Evolutionary conservation across 2,329 filamentous ascomycete genomes (phyloP).

Genomic region (Pochonia chlamydosporia): DNA sequence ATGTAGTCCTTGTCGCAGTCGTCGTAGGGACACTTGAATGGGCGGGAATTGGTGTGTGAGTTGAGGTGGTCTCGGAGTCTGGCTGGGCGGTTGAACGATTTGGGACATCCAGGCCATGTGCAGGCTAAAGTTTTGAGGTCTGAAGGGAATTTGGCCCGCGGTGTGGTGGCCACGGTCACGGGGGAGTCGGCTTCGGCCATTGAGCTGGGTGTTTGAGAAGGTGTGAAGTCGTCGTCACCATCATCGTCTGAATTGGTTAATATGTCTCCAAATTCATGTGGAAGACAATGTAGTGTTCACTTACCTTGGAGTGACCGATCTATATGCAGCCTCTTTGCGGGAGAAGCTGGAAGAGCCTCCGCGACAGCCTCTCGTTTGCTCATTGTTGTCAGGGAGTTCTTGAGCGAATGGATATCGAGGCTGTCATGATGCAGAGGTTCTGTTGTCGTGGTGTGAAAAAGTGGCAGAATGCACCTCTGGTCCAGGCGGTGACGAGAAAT

Average conservation of each 20-base stretch:
- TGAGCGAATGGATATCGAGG: neutral
- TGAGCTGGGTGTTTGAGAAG: conserved; percentile 27
- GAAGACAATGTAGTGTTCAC: neutral
- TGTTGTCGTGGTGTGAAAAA: neutral
- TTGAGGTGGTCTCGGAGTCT: conserved; percentile 74
- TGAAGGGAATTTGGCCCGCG: conserved; percentile 54
- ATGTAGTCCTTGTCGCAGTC: conserved; percentile 80
- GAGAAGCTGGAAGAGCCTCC: conserved; percentile 16
- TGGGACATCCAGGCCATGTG: conserved; percentile 66
- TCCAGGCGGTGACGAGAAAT: conserved; percentile 25
- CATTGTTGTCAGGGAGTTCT: conserved; percentile 16
- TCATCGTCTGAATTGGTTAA: conserved; percentile 17
- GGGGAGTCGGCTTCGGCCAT: conserved; percentile 24
- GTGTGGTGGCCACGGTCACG: conserved; percentile 29
- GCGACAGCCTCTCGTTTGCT: conserved; percentile 24
- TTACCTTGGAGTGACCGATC: conserved; percentile 17
- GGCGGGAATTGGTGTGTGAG: conserved; percentile 79
- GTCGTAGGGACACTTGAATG: conserved; percentile 64
- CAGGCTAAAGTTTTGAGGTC: conserved; percentile 74
- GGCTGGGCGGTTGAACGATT: conserved; percentile 83
- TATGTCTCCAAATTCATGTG: neutral
- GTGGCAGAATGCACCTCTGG: conserved; percentile 26
- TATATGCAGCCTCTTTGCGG: conserved; percentile 20
- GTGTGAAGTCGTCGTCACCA: conserved; percentile 26
- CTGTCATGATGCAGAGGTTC: conserved; percentile 1